A percentile compares a stretch with the other conserved stretches of the same genome.
phyloP scores from a whole-genome alignment of 495 filamentous ascomycete species.

The Aspergillus olivimuriae region DNA sequence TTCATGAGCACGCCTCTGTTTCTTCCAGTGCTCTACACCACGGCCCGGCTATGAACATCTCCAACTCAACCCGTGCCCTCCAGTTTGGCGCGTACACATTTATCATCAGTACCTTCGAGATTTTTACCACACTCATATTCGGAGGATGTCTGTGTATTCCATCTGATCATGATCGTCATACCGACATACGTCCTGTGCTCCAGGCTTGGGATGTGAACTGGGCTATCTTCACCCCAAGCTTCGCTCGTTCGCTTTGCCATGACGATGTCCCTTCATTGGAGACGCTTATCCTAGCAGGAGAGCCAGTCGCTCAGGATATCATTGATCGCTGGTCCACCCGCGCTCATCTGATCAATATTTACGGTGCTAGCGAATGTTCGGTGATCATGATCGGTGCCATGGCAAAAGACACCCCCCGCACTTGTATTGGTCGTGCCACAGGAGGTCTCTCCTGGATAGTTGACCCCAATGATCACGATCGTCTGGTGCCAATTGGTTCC shows the following conservation, averaged over 20 bases:
- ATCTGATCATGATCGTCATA: slow-evolving; percentile 33
- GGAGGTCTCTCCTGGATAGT: slow-evolving; percentile 29
- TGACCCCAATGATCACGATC: slow-evolving; percentile 27
- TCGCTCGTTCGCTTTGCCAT: slow-evolving; percentile 21
- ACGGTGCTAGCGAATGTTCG: slow-evolving; percentile 29
- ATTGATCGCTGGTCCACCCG: slow-evolving; percentile 11
- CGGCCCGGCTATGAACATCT: slow-evolving; percentile 8
- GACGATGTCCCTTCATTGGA: slow-evolving; percentile 22
- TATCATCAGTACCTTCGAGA: slow-evolving; percentile 52
- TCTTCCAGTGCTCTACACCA: slow-evolving; percentile 11
- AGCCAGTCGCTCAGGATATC: slow-evolving; percentile 10
- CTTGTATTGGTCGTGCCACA: slow-evolving; percentile 10
- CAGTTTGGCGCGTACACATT: slow-evolving; percentile 57
- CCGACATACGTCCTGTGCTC: slow-evolving; percentile 21
- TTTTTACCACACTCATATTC: slow-evolving; percentile 50
- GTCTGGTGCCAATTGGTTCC: slow-evolving; percentile 32
- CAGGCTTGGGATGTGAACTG: slow-evolving; percentile 21
- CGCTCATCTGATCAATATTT: slow-evolving; percentile 19
- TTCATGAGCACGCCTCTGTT: slow-evolving; percentile 31
- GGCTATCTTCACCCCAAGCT: slow-evolving; percentile 26
- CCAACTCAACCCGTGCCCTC: slow-evolving; percentile 29
- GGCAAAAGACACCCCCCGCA: slow-evolving; percentile 10
- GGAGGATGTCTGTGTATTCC: slow-evolving; percentile 55
- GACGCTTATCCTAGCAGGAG: slow-evolving; percentile 15
- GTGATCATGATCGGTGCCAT: slow-evolving; percentile 6